Conservation (phyloP, 2,329 filamentous ascomycete genomes). For the Fusarium siculi region DNA sequence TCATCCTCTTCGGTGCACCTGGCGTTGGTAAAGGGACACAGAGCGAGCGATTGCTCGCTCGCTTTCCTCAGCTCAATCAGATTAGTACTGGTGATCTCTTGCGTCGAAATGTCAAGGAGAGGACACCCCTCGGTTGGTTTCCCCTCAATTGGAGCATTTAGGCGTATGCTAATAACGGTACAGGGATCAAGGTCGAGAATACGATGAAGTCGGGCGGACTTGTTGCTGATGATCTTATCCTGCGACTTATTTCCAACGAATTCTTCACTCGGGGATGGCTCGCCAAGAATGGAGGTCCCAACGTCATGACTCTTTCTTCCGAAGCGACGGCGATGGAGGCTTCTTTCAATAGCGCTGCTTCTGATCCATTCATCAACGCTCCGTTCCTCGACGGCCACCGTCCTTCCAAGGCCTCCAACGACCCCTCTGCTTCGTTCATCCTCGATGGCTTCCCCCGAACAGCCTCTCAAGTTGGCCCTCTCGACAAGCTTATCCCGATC, state of each 20-base stretch:
- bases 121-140: conserved; percentile 81
- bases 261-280: conserved; percentile 89
- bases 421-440: conserved; percentile 87
- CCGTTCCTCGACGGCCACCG: conserved; percentile 51
- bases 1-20: conserved; percentile 96
- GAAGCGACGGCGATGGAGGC: conserved; percentile 52
- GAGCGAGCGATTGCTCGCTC: conserved; percentile 84
- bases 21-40: conserved; percentile 98
- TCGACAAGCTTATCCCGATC: conserved; percentile 88
- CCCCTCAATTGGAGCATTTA: background rate
- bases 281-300: conserved; percentile 56
- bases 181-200: conserved; percentile 89
- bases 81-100: conserved; percentile 95
- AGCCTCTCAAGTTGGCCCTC: conserved; percentile 77
- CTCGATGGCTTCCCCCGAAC: conserved; percentile 97
- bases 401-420: conserved; percentile 66
- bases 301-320: conserved; percentile 64
- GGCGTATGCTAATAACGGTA: conserved; percentile 5
- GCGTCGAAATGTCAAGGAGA: conserved; percentile 89
- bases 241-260: conserved; percentile 91
- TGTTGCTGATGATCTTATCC: conserved; percentile 91
- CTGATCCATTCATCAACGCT: conserved; percentile 56
- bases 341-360: conserved; percentile 47
- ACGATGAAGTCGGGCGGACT: conserved; percentile 89
- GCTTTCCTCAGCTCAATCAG: conserved; percentile 88